phyloP scores from a whole-genome alignment of 768 basidiomycete species.

The Naganishia vishniacii region DNA sequence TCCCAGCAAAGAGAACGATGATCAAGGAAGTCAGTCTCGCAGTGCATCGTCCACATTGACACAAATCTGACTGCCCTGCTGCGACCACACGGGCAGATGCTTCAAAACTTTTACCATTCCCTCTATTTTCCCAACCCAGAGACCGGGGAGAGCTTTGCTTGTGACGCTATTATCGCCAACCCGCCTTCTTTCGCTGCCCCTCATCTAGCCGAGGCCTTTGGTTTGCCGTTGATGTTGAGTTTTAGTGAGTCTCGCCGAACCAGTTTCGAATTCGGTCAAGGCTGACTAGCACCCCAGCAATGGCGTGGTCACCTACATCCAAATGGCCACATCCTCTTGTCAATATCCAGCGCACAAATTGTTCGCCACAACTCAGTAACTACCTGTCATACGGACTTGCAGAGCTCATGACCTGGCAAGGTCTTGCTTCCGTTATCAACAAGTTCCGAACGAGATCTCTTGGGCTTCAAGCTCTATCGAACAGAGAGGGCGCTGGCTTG shows the following conservation, averaged over 20 bases:
- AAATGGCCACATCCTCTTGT: slow-evolving; percentile 63
- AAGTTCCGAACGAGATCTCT: slow-evolving; percentile 55
- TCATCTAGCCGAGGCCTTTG: slow-evolving; percentile 62
- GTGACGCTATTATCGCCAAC: slow-evolving; percentile 64
- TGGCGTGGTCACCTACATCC: slow-evolving; percentile 62
- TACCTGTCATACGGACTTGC: slow-evolving; percentile 60
- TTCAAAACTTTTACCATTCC: slow-evolving; percentile 59
- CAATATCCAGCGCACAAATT: slow-evolving; percentile 57
- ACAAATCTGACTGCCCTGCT: neutral
- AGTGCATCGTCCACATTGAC: neutral
- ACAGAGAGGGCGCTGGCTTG: slow-evolving; percentile 56
- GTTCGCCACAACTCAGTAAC: slow-evolving; percentile 56
- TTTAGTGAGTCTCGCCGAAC: slow-evolving; percentile 50
- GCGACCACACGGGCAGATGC: slow-evolving; percentile 51
- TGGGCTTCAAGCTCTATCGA: slow-evolving; percentile 53
- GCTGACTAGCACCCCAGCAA: slow-evolving; percentile 51
- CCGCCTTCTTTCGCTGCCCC: slow-evolving; percentile 64
- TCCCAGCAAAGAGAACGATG: slow-evolving; percentile 59
- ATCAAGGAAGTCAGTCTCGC: slow-evolving; percentile 51
- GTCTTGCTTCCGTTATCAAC: slow-evolving; percentile 59
- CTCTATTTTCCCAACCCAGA: slow-evolving; percentile 54
- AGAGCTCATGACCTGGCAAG: slow-evolving; percentile 52
- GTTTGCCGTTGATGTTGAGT: slow-evolving; percentile 57
- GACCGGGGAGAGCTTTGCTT: slow-evolving; percentile 54
- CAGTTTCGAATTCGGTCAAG: neutral